Conservation (phyloP, 768 basidiomycete genomes). For the Serpula lacrymans region DNA sequence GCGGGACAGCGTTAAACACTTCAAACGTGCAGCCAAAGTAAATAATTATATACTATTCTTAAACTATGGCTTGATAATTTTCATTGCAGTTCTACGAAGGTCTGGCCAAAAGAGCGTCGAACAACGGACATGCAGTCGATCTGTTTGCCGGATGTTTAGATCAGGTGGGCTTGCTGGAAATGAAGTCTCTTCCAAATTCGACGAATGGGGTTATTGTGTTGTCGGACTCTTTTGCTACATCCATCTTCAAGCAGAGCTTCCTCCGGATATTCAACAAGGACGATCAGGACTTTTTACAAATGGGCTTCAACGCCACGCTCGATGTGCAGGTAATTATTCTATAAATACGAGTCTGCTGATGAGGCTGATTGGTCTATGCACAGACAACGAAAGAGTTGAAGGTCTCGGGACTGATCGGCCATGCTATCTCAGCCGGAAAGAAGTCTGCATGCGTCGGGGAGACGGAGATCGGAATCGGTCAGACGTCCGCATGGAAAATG, state of each 20-base stretch:
- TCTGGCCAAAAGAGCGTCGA: constrained; percentile 87
- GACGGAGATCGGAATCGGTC: constrained; percentile 98
- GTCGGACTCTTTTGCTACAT: constrained; percentile 95
- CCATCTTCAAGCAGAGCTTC: constrained; percentile 99
- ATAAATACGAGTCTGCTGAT: not conserved
- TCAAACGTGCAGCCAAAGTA: constrained; percentile 91
- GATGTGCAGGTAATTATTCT: constrained; percentile 76
- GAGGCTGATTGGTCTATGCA: constrained; percentile 2
- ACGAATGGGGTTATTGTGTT: constrained; percentile 97
- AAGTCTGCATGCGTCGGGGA: constrained; percentile 96
- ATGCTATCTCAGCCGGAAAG: constrained; percentile 96
- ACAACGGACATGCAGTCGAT: constrained; percentile 93
- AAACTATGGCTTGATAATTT: constrained; percentile 1
- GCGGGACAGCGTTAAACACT: constrained; percentile 93
- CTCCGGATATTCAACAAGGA: constrained; percentile 90
- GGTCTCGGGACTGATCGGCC: constrained; percentile 96
- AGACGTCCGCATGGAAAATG: constrained; percentile 98
- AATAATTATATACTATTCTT: not conserved
- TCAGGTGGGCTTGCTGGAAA: constrained; percentile 95
- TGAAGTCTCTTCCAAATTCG: constrained; percentile 93
- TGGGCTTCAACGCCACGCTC: constrained; percentile 99
- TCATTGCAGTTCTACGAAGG: constrained; percentile 86
- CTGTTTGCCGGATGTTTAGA: constrained; percentile 96
- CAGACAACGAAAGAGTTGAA: constrained; percentile 99
- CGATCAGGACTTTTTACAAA: constrained; percentile 84